Evolutionary conservation across 2,329 filamentous ascomycete genomes (phyloP).

Genomic region (Huntiella abstrusa): DNA sequence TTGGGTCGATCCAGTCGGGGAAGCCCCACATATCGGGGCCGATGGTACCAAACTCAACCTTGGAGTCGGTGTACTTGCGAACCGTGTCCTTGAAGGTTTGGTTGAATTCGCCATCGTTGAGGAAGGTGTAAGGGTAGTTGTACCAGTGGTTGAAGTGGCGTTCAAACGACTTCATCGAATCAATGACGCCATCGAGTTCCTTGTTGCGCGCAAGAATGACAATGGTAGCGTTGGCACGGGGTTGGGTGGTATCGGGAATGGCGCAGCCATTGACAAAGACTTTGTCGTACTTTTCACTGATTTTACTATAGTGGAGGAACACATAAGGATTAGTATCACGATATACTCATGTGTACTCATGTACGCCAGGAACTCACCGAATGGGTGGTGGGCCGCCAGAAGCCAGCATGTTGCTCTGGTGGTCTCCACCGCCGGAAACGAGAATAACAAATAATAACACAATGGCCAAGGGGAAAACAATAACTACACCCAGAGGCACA

Average conservation of each 20-base stretch:
- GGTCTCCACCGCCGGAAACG: conserved; percentile 57
- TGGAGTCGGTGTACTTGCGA: conserved; percentile 69
- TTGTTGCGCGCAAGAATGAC: conserved; percentile 92
- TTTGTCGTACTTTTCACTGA: conserved; percentile 92
- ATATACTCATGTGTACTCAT: conserved; percentile 11
- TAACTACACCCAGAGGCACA: conserved; percentile 76
- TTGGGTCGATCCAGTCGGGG: conserved; percentile 87
- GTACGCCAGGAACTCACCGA: conserved; percentile 40
- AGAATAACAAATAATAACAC: conserved; percentile 81
- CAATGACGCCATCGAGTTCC: conserved; percentile 85
- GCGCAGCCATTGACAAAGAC: conserved; percentile 85
- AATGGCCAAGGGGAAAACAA: conserved; percentile 85
- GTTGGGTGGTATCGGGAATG: conserved; percentile 57
- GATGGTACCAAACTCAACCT: conserved; percentile 88
- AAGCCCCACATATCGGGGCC: conserved; percentile 85
- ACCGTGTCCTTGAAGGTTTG: conserved; percentile 79
- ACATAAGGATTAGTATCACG: conserved; percentile 1
- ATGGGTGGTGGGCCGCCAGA: conserved; percentile 79
- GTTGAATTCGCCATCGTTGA: conserved; percentile 96
- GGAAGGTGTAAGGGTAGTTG: conserved; percentile 93
- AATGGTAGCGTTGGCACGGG: conserved; percentile 83
- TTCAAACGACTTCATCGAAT: conserved; percentile 95
- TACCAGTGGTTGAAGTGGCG: conserved; percentile 98
- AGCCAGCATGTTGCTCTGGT: conserved; percentile 65
- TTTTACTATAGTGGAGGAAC: conserved; percentile 44